These are phyloP conservation scores for Jackrogersella minutella DNA, from an alignment of 495 filamentous ascomycete genomes.

Conservation along the genomic window DNA sequence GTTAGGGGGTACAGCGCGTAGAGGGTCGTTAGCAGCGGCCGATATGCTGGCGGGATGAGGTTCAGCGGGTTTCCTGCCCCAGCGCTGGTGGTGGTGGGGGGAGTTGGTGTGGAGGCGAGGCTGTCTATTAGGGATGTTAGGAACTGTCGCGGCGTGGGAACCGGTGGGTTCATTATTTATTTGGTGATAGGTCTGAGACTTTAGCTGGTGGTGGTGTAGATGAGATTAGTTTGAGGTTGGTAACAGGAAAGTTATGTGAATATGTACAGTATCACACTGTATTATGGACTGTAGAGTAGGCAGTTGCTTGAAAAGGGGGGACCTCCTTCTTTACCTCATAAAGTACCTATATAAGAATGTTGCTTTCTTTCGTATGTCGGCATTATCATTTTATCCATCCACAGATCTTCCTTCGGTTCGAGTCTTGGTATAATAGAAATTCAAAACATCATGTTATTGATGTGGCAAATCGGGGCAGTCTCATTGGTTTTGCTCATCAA, in stretches of 20 bases:
- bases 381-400: no score
- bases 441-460: no score
- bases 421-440: no score
- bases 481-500: no score
- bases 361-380: not conserved
- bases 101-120: conserved; percentile 50
- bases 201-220: not conserved
- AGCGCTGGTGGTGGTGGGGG: not conserved
- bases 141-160: conserved; percentile 52
- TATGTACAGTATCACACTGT: conserved; percentile 20
- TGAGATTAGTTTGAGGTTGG: not conserved
- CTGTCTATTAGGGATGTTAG: conserved; percentile 56
- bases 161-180: conserved; percentile 19
- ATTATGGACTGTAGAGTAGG: conserved; percentile 14
- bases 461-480: no score
- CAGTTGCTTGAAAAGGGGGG: not conserved
- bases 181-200: not conserved
- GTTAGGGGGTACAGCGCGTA: conserved; percentile 69
- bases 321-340: no score
- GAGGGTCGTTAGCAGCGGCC: conserved; percentile 63
- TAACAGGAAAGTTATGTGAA: not conserved
- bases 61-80: conserved; percentile 50
- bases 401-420: no score
- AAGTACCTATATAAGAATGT: not conserved
- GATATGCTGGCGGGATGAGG: conserved; percentile 47